Evolutionary conservation across 2,329 filamentous ascomycete genomes (phyloP).

Genomic region (Claviceps sorghi): DNA sequence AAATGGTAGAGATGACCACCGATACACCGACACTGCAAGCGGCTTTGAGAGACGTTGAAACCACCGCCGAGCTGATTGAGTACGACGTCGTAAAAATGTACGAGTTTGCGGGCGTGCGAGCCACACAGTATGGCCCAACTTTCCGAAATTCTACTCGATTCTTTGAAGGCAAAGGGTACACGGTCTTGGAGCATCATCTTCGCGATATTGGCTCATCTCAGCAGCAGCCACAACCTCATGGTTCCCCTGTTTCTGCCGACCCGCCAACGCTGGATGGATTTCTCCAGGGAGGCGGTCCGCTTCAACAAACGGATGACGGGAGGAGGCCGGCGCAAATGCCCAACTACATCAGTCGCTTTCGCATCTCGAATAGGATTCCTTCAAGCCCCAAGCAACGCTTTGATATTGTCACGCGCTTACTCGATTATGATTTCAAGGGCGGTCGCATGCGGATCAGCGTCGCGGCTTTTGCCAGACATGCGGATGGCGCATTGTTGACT

Average conservation of each 20-base stretch:
- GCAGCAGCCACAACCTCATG: conserved; percentile 3
- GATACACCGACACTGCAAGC: conserved; percentile 9
- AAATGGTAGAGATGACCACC: conserved; percentile 7
- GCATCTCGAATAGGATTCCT: conserved; percentile 17
- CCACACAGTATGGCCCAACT: conserved; percentile 13
- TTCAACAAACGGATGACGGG: conserved; percentile 10
- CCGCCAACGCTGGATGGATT: conserved; percentile 16
- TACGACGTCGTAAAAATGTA: conserved; percentile 2
- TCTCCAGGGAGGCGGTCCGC: conserved; percentile 12
- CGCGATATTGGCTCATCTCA: conserved; percentile 9
- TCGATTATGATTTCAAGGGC: conserved; percentile 12
- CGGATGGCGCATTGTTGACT: conserved; percentile 1
- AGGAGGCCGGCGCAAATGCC: conserved; percentile 14
- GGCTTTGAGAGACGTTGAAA: conserved; percentile 2
- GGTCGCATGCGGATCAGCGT: conserved; percentile 14
- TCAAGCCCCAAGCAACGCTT: conserved; percentile 8
- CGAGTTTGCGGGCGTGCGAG: conserved; percentile 4
- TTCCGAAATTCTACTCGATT: conserved; percentile 12
- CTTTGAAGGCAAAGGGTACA: conserved; percentile 10
- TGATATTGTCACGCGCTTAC: conserved; percentile 12
- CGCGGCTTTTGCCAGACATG: conserved; percentile 10
- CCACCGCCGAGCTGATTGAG: conserved; percentile 2
- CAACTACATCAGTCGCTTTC: conserved; percentile 15
- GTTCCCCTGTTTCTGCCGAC: conserved; percentile 13
- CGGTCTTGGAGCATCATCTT: conserved; percentile 10